These are phyloP conservation scores for Ophiocordyceps sinensis DNA, from an alignment of 2,329 filamentous ascomycete genomes.

Conservation along the genomic window DNA sequence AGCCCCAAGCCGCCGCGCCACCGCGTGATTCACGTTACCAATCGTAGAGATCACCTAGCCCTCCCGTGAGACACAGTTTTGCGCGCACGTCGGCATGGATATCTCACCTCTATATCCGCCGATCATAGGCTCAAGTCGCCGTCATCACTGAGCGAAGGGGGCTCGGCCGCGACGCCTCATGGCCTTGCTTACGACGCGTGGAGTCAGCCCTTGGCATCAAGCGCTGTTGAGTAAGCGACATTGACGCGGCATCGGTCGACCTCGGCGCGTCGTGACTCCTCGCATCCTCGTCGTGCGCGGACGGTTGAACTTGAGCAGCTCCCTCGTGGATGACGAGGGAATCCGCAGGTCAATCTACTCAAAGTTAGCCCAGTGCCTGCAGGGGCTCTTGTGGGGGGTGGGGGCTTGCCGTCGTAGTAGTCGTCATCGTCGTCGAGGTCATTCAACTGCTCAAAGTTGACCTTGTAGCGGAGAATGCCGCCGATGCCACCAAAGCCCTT, in stretches of 20 bases:
- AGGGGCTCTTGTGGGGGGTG: constrained; percentile 34
- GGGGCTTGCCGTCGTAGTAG: constrained; percentile 57
- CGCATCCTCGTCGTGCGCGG: constrained; percentile 27
- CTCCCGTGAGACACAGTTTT: constrained; percentile 2
- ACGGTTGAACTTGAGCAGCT: constrained; percentile 48
- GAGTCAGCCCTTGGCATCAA: constrained; percentile 31
- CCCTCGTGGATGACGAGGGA: constrained; percentile 82
- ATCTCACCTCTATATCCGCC: constrained; percentile 15
- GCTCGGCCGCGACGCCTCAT: constrained; percentile 46
- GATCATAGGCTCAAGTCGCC: constrained; percentile 36
- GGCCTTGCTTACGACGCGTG: constrained; percentile 25
- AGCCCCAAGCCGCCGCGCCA: constrained; percentile 1
- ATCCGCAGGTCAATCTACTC: constrained; percentile 73
- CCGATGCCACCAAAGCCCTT: constrained; percentile 99
- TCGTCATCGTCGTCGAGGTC: constrained; percentile 90
- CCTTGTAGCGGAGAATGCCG: constrained; percentile 94
- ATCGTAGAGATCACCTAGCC: constrained; percentile 1
- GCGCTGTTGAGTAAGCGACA: constrained; percentile 29
- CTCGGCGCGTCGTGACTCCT: constrained; percentile 23
- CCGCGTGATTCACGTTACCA: constrained; percentile 2
- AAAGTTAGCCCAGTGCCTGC: neutral
- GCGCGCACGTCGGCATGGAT: neutral
- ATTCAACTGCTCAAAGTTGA: constrained; percentile 98
- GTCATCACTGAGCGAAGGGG: constrained; percentile 56
- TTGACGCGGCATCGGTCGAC: constrained; percentile 29